A percentile compares a stretch with the other conserved stretches of the same genome.
Conservation (phyloP, 1,284 basidiomycete species). For the Trichosporon sp. region DNA sequence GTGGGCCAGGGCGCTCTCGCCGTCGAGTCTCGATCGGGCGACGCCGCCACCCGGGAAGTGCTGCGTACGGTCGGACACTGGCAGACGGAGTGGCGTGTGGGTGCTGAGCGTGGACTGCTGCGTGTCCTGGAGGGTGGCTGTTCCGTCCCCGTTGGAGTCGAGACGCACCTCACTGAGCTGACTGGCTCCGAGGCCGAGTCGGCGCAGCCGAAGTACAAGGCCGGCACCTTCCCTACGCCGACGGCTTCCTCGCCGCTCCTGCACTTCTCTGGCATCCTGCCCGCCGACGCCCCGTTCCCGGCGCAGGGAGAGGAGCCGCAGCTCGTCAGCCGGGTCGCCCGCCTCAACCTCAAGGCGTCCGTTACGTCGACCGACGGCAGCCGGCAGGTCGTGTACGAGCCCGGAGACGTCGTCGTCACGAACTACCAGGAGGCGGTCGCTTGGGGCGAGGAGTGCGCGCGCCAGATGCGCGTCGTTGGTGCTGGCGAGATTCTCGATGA, state of each 20-base stretch:
- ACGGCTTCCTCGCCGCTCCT: slow-evolving; percentile 33
- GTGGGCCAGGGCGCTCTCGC: slow-evolving; percentile 92
- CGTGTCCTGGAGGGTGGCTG: slow-evolving; percentile 91
- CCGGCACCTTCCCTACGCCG: slow-evolving; percentile 20
- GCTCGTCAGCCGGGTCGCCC: slow-evolving; percentile 33
- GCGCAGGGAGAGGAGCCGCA: slow-evolving; percentile 13
- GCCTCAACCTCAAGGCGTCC: slow-evolving; percentile 64
- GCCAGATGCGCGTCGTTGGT: slow-evolving; percentile 60
- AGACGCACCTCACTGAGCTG: slow-evolving; percentile 50
- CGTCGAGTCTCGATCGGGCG: slow-evolving; percentile 75
- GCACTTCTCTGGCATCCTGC: slow-evolving; percentile 43
- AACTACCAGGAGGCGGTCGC: slow-evolving; percentile 59
- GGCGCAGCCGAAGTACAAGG: slow-evolving; percentile 12
- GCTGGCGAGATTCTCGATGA: slow-evolving; percentile 72
- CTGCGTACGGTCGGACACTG: slow-evolving; percentile 66
- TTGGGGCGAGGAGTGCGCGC: slow-evolving; percentile 63
- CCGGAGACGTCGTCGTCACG: slow-evolving; percentile 56
- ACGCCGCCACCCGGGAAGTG: slow-evolving; percentile 58
- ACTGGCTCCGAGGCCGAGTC: slow-evolving; percentile 6
- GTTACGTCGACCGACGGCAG: slow-evolving; percentile 72
- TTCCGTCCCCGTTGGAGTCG: slow-evolving; percentile 91
- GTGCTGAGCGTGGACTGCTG: slow-evolving; percentile 80
- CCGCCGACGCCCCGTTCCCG: slow-evolving; percentile 16
- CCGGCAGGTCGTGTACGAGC: slow-evolving; percentile 62
- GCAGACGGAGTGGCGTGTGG: slow-evolving; percentile 66